phyloP scores from a whole-genome alignment of 2,329 filamentous ascomycete genomes.

The Plectosphaerella plurivora region DNA sequence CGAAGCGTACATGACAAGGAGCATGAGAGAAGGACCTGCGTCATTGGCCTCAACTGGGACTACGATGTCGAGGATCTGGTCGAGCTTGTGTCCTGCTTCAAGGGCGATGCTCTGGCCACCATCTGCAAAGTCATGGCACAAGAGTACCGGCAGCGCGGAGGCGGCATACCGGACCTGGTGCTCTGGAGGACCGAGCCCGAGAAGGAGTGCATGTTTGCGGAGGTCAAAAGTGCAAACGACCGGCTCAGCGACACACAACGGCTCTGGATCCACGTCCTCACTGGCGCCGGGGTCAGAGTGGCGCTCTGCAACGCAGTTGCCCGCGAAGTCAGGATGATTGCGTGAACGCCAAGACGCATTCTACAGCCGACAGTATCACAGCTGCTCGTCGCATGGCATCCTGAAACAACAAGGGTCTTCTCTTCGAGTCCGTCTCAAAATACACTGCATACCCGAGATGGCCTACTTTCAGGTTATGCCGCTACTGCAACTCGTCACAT shows the following conservation, averaged over 20 bases:
- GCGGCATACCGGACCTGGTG: constrained; percentile 88
- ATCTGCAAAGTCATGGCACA: constrained; percentile 94
- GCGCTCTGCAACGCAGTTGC: constrained; percentile 69
- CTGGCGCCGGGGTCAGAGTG: constrained; percentile 77
- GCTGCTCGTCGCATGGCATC: no score
- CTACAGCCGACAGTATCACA: no score
- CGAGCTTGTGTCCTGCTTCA: constrained; percentile 75
- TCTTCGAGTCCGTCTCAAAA: background rate
- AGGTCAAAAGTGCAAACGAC: constrained; percentile 85
- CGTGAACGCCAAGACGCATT: constrained; percentile 16
- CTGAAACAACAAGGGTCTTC: background rate
- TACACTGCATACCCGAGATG: background rate
- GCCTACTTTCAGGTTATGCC: no score
- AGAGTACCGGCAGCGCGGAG: constrained; percentile 82
- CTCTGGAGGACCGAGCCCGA: constrained; percentile 61
- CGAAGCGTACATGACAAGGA: constrained; percentile 65
- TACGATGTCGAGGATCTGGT: constrained; percentile 74
- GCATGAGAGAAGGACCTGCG: constrained; percentile 68
- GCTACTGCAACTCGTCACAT: constrained; percentile 1
- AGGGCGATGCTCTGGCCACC: constrained; percentile 72
- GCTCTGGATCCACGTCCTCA: constrained; percentile 93
- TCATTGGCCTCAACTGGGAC: constrained; percentile 90
- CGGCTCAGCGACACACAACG: constrained; percentile 92
- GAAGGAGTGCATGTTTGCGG: constrained; percentile 66
- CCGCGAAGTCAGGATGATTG: constrained; percentile 41